A percentile compares a stretch with the other conserved stretches of the same genome.
Conservation (phyloP, 202 grass and related monocot species). For the Zizania palustris region DNA sequence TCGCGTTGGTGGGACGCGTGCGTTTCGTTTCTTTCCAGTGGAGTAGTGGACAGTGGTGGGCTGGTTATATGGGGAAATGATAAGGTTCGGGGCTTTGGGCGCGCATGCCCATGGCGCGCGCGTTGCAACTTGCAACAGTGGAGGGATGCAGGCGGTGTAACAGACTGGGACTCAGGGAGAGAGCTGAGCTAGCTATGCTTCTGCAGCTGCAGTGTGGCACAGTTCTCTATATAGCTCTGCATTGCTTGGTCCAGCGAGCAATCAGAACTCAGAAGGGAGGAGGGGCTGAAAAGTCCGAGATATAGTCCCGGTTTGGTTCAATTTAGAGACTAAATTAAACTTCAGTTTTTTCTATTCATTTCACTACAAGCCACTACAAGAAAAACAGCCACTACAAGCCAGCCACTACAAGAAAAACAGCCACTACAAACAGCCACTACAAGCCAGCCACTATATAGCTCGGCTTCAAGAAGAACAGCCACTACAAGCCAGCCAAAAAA, state of each 20-base stretch:
- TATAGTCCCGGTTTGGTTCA: no score
- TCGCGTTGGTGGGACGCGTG: conserved; percentile 44
- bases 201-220: not conserved
- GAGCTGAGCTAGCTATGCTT: not conserved
- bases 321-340: no score
- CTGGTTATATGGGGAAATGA: conserved; percentile 39
- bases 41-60: no score
- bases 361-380: no score
- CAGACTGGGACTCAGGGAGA: no score
- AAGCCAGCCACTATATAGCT: no score
- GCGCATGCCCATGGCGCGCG: not conserved
- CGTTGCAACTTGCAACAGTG: conserved; percentile 24
- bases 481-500: no score
- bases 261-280: not conserved
- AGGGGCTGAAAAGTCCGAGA: not conserved
- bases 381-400: no score
- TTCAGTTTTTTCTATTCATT: no score
- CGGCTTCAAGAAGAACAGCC: no score
- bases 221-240: not conserved
- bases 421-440: no score
- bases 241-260: not conserved
- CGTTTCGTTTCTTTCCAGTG: conserved; percentile 28
- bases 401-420: no score
- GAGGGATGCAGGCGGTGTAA: not conserved
- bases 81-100: conserved; percentile 35